These are phyloP conservation scores for Ambrosia hybrid DNA, from an alignment of 140 eudicot genomes.

Conservation along the genomic window DNA sequence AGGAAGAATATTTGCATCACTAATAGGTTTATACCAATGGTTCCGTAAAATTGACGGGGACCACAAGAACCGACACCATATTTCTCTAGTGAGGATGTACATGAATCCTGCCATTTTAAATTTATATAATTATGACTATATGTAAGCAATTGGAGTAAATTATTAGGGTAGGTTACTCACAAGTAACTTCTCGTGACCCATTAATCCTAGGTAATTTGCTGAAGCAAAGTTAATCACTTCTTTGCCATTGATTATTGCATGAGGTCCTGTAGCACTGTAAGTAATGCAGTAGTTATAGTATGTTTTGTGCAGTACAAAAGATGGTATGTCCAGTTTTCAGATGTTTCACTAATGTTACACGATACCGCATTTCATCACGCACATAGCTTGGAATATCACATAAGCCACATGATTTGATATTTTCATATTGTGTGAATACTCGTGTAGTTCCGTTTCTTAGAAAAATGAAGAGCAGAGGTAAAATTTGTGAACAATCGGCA, in stretches of 20 bases:
- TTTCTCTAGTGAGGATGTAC: constrained; percentile 78
- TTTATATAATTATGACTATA: constrained; percentile 18
- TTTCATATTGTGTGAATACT: constrained; percentile 5
- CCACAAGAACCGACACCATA: constrained; percentile 99
- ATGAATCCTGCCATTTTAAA: constrained; percentile 62
- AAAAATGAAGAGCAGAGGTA: not conserved
- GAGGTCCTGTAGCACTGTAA: constrained; percentile 96
- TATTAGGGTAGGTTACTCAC: constrained; percentile 45
- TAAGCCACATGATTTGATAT: constrained; percentile 6
- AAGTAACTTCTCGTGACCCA: constrained; percentile 71
- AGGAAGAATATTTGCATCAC: not conserved
- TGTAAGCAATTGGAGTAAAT: not conserved
- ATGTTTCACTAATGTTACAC: not conserved
- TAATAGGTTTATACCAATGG: constrained; percentile 64
- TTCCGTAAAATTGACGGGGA: constrained; percentile 97
- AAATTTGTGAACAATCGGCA: not conserved
- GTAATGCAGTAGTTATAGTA: constrained; percentile 23
- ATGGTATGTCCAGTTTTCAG: not conserved
- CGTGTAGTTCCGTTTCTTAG: not conserved
- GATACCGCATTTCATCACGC: not conserved
- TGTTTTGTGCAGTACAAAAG: constrained; percentile 1
- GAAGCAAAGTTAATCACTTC: constrained; percentile 93
- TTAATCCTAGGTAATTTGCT: constrained; percentile 88
- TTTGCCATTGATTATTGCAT: constrained; percentile 65
- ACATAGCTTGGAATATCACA: constrained; percentile 5